Evolutionary conservation across 106 monocot genomes (phyloP).

Genomic region (Dendrobium catenatum): DNA sequence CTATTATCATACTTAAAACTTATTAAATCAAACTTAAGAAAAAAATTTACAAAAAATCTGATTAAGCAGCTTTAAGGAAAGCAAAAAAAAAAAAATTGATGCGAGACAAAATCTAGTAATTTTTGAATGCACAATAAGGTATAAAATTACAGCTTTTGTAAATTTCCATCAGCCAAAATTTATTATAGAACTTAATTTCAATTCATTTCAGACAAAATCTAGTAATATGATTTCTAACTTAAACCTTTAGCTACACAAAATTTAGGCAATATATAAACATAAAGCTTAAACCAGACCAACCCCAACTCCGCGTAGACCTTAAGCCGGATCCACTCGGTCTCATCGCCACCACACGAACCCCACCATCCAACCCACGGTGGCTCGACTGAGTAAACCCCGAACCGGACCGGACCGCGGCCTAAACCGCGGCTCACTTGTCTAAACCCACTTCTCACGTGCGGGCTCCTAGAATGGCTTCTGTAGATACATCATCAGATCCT

Average conservation of each 20-base stretch:
- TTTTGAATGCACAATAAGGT: too few species aligned
- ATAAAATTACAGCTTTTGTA: too few species aligned
- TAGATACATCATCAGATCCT: slow-evolving; percentile 20
- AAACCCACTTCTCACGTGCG: background rate
- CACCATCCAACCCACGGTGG: background rate
- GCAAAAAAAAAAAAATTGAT: too few species aligned
- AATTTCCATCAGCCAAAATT: too few species aligned
- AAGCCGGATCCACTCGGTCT: background rate
- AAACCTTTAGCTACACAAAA: background rate
- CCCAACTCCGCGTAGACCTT: background rate
- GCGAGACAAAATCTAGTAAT: too few species aligned
- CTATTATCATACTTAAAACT: too few species aligned
- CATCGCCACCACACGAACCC: slow-evolving; percentile 5
- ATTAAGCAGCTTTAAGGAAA: too few species aligned
- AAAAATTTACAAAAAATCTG: too few species aligned
- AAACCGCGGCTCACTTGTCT: background rate
- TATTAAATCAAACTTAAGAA: too few species aligned
- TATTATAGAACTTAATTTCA: too few species aligned
- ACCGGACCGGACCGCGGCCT: slow-evolving; percentile 4
- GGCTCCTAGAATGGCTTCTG: slow-evolving; percentile 15
- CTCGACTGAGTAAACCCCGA: slow-evolving; percentile 1
- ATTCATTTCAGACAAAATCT: background rate
- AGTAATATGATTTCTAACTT: background rate
- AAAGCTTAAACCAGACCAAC: background rate
- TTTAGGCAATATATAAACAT: background rate